phyloP scores from a whole-genome alignment of 1,284 basidiomycete genomes.

The Cystobasidium pallidum region DNA sequence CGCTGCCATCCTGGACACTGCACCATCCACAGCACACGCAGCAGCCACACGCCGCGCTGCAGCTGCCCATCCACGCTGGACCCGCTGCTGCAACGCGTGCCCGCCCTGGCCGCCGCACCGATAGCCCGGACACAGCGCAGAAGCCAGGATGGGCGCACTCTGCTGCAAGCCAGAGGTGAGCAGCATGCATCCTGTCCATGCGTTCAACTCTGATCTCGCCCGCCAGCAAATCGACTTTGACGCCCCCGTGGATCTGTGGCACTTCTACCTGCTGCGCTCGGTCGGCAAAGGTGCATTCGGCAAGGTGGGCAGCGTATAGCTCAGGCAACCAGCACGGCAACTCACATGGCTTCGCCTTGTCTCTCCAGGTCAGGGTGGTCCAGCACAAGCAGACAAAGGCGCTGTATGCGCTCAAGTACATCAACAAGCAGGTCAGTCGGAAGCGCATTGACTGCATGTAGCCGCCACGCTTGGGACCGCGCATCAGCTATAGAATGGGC shows the following conservation, averaged over 20 bases:
- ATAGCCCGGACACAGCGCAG: too few relatives aligned
- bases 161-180: conserved; percentile 63
- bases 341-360: too few relatives aligned
- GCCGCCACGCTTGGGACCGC: not conserved
- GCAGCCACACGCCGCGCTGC: not conserved
- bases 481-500: not conserved
- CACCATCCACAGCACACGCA: not conserved
- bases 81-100: not conserved
- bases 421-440: conserved; percentile 74
- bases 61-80: not conserved
- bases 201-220: not conserved
- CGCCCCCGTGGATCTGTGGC: conserved; percentile 94
- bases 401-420: conserved; percentile 96
- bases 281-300: conserved; percentile 99
- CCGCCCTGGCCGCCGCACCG: not conserved
- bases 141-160: conserved; percentile 62
- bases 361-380: conserved; percentile 84
- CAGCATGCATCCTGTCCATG: not conserved
- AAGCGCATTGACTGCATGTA: too few relatives aligned
- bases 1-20: too few relatives aligned
- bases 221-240: conserved; percentile 93
- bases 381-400: conserved; percentile 97
- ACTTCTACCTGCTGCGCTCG: conserved; percentile 83
- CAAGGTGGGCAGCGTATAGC: conserved; percentile 66
- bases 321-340: not conserved